Evolutionary conservation across 2,329 filamentous ascomycete genomes (phyloP), one percentile per base, ranked within the genome.

Genomic region (Colletotrichum chlorophyti): DNA sequence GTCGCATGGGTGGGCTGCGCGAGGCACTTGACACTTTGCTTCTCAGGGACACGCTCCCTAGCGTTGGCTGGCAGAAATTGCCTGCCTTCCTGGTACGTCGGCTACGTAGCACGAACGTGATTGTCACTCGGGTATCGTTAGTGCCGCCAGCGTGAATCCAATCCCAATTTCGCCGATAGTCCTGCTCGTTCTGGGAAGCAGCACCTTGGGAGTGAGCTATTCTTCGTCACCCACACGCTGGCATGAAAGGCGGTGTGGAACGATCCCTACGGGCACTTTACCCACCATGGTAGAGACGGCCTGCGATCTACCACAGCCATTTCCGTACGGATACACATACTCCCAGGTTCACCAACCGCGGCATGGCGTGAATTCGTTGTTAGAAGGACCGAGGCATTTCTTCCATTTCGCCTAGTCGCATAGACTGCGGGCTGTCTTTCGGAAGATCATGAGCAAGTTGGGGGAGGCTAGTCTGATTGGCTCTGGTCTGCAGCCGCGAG

Each of bases 21-120:
- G 24, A 55, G 55, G 43, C 51, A 49, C 43, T 54, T 54, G 37
- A 59, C 55, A 59, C 55, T 59, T 55, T 59, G 35, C 55, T 55
- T 29, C 21, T 55, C 55, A 59, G 55, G 55, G 55, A 55, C 43
- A 40, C 23, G 31, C n/a, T 31, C 31, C 29, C 51, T 49, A 48
- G 51, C 50, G 27, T 24, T 54, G 49, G 34, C 29, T 54, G 29
- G 29, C 34, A 53, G 49, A 53, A 34, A 29, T 34, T 29, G 34
- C 31, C 43, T 42, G 24, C 50, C 37, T 35, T 32, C n/a, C 17
- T 17, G 17, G 17, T 26, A 59, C 31, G 42, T 43, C 17, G 42
- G 24, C 43, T 48, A 47, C 24, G 26, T 15, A 32, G n/a, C n/a
- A n/a, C n/a, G n/a, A n/a, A n/a, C n/a, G n/a, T n/a, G n/a, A n/a